These are phyloP conservation scores for Clohesyomyces aquaticus DNA, from an alignment of 495 filamentous ascomycete species.

Conservation along the genomic window DNA sequence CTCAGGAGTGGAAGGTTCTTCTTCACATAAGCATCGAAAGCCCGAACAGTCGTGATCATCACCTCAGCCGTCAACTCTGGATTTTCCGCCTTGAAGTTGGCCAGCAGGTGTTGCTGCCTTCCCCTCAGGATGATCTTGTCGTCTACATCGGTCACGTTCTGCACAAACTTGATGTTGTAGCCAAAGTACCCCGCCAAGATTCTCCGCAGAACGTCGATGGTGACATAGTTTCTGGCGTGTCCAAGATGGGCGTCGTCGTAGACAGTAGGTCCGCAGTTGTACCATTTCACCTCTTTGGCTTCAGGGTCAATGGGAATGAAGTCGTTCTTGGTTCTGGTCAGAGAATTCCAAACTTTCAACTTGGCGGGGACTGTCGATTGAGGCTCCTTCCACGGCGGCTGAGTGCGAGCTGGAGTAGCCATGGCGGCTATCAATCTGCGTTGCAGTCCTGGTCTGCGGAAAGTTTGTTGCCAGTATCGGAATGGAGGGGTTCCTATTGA, in stretches of 20 bases:
- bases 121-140: conserved; percentile 92
- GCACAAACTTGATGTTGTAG: conserved; percentile 86
- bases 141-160: conserved; percentile 82
- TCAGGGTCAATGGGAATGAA: conserved; percentile 74
- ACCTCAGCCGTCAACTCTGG: conserved; percentile 52
- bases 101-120: conserved; percentile 74
- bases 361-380: conserved; percentile 21
- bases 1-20: conserved; percentile 74
- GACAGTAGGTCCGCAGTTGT: conserved; percentile 78
- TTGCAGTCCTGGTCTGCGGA: not conserved
- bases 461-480: not conserved
- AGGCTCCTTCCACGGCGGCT: conserved; percentile 55
- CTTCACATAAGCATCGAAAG: conserved; percentile 72
- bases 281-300: conserved; percentile 78
- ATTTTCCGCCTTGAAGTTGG: conserved; percentile 55
- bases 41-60: conserved; percentile 62
- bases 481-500: conserved; percentile 10
- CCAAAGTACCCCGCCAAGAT: conserved; percentile 86
- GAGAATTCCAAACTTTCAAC: conserved; percentile 35
- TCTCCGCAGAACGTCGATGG: conserved; percentile 87
- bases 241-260: conserved; percentile 88
- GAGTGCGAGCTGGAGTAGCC: conserved; percentile 50
- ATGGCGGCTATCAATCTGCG: conserved; percentile 38
- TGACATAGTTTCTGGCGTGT: conserved; percentile 92
- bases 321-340: conserved; percentile 44